A percentile compares a stretch with the other conserved stretches of the same genome.
phyloP scores from a whole-genome alignment of 495 filamentous ascomycete genomes.

The Trichoderma reesei region DNA sequence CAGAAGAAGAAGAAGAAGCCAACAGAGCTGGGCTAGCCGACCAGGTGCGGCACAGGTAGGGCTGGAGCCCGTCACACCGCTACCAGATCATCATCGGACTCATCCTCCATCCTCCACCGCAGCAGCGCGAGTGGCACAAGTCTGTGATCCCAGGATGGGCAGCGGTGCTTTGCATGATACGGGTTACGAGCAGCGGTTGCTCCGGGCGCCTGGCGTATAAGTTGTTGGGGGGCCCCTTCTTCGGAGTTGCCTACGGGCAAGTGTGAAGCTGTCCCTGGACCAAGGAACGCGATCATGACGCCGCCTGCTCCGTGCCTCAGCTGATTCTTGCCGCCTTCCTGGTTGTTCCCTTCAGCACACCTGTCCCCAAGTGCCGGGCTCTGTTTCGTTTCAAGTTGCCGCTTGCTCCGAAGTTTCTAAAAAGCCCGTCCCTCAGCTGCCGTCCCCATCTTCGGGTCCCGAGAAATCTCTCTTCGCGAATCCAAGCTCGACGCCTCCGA shows the following conservation, averaged over 20 bases:
- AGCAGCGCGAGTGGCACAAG: no score
- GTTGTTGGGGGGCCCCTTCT: not conserved
- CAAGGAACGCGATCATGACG: not conserved
- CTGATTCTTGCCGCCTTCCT: not conserved
- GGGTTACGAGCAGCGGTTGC: not conserved
- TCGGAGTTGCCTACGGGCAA: not conserved
- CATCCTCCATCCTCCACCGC: not conserved
- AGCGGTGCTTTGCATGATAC: not conserved
- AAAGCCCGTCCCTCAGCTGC: not conserved
- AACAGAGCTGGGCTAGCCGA: not conserved
- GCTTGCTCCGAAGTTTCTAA: not conserved
- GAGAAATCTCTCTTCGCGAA: not conserved
- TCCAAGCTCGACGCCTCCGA: constrained; percentile 1
- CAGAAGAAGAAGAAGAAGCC: no score
- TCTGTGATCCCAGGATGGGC: not conserved
- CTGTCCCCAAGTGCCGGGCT: not conserved
- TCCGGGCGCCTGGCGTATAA: not conserved
- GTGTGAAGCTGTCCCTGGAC: not conserved
- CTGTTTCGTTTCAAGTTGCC: not conserved
- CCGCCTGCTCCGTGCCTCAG: not conserved
- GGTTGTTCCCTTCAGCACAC: no score
- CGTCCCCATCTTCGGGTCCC: not conserved
- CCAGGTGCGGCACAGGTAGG: not conserved
- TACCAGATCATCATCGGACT: constrained; percentile 15
- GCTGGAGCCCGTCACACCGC: constrained; percentile 7